phyloP scores from a whole-genome alignment of 768 basidiomycete species.

The Amanita exitialis region DNA sequence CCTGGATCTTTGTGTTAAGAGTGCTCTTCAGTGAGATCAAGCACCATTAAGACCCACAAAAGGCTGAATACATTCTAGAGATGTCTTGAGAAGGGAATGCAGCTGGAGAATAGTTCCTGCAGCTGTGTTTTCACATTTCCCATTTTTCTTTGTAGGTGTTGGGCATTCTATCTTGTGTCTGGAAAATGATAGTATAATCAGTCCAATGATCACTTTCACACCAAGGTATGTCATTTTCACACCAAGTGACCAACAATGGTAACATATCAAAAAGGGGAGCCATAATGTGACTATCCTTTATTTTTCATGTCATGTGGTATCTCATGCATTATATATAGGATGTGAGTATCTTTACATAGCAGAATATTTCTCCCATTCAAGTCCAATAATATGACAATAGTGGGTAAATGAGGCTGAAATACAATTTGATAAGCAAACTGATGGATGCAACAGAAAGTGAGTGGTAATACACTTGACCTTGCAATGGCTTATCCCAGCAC shows the following conservation, averaged over 20 bases:
- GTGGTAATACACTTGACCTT: not conserved
- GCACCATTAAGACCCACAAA: no score
- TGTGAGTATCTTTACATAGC: not conserved
- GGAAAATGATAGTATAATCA: not conserved
- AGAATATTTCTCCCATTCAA: not conserved
- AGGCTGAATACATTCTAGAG: not conserved
- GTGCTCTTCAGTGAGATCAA: constrained; percentile 4
- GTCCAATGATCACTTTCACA: not conserved
- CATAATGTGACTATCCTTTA: no score
- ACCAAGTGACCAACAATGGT: not conserved
- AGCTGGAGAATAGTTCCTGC: not conserved
- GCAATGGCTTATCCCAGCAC: not conserved
- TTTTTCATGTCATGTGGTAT: not conserved
- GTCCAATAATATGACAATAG: not conserved
- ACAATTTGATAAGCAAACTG: not conserved
- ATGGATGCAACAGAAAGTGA: not conserved
- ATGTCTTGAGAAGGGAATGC: not conserved
- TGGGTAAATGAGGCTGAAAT: not conserved
- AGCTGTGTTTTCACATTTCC: not conserved
- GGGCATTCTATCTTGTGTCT: not conserved
- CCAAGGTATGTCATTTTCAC: not conserved
- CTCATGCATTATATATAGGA: not conserved
- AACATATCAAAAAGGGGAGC: not conserved
- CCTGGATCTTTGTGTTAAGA: constrained; percentile 11
- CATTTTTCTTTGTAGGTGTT: not conserved